These are phyloP conservation scores for Fusarium avenaceum DNA, from an alignment of 2,329 filamentous ascomycete species.

Conservation along the genomic window DNA sequence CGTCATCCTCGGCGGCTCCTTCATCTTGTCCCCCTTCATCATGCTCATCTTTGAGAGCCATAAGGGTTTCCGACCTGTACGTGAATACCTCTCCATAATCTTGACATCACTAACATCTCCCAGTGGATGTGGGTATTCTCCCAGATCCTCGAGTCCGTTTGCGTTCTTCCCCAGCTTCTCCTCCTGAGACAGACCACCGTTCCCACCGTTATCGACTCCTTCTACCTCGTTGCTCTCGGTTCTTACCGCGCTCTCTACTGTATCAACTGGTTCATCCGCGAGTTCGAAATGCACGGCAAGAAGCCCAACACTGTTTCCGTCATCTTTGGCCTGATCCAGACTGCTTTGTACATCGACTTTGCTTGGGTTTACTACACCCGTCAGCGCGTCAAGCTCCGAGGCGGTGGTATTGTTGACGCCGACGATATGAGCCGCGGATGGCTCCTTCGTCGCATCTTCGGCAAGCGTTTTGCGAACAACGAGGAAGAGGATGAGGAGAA, in stretches of 20 bases:
- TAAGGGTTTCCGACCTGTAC: conserved; percentile 67
- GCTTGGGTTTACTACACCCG: conserved; percentile 97
- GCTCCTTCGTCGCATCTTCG: conserved; percentile 84
- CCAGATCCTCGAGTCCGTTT: conserved; percentile 90
- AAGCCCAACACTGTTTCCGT: conserved; percentile 79
- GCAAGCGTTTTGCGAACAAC: conserved; percentile 66
- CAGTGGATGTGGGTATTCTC: conserved; percentile 90
- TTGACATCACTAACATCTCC: conserved; percentile 19
- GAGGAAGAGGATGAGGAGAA: conserved; percentile 72
- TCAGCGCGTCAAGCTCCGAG: conserved; percentile 92
- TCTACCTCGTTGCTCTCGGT: conserved; percentile 89
- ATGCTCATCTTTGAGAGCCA: conserved; percentile 74
- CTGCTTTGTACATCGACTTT: conserved; percentile 91
- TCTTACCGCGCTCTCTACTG: conserved; percentile 92
- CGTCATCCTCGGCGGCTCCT: conserved; percentile 73
- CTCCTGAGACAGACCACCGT: conserved; percentile 95
- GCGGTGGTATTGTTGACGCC: conserved; percentile 87
- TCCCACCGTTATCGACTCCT: conserved; percentile 96
- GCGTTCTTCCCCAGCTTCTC: conserved; percentile 89
- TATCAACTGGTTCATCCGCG: conserved; percentile 87
- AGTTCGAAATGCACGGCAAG: conserved; percentile 68
- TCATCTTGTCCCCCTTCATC: conserved; percentile 78
- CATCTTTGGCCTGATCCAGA: conserved; percentile 91
- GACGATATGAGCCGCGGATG: conserved; percentile 90
- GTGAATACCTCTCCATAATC: conserved; percentile 36